A percentile compares a stretch with the other conserved stretches of the same genome.
phyloP scores from a whole-genome alignment of 805 yeast species.

The Scheffersomyces coipomensis region DNA sequence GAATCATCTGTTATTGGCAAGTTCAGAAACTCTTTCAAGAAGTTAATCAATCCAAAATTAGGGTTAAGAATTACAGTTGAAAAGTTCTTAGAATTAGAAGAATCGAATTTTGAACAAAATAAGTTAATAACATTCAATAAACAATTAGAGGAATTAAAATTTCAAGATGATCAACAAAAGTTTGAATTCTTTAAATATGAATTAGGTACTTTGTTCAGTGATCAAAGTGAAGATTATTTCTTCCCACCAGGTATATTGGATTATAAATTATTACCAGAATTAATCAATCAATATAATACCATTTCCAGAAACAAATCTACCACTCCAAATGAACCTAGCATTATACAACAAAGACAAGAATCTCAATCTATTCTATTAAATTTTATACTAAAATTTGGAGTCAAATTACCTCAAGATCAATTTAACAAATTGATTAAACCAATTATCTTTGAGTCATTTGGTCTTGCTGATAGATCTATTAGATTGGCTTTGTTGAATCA shows the following conservation, averaged over 20 bases:
- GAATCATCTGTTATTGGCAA: conserved; percentile 4
- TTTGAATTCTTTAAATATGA: conserved; percentile 37
- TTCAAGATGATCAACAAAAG: conserved; percentile 55
- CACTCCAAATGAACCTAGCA: conserved; percentile 24
- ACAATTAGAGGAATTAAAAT: conserved; percentile 54
- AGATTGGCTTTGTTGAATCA: conserved; percentile 68
- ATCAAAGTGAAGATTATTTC: conserved; percentile 9
- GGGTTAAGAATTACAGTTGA: conserved; percentile 32
- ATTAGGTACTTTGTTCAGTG: conserved; percentile 21
- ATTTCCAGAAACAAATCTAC: conserved; percentile 21
- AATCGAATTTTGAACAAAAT: conserved; percentile 30
- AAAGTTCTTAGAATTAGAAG: conserved; percentile 24
- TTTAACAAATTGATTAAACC: conserved; percentile 53
- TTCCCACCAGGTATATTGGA: conserved; percentile 57
- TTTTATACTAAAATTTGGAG: conserved; percentile 38
- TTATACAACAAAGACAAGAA: conserved; percentile 33
- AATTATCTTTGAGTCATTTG: conserved; percentile 59
- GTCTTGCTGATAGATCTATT: conserved; percentile 71
- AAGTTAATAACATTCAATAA: conserved; percentile 51
- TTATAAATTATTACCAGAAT: conserved; percentile 67
- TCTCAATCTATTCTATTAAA: conserved; percentile 36
- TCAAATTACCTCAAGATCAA: conserved; percentile 23
- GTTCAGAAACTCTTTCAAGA: conserved; percentile 10
- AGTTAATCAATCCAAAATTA: conserved; percentile 34
- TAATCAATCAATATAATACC: conserved; percentile 45